Evolutionary conservation across 1,284 basidiomycete genomes (phyloP).

Genomic region (Boletellus deceptivus): DNA sequence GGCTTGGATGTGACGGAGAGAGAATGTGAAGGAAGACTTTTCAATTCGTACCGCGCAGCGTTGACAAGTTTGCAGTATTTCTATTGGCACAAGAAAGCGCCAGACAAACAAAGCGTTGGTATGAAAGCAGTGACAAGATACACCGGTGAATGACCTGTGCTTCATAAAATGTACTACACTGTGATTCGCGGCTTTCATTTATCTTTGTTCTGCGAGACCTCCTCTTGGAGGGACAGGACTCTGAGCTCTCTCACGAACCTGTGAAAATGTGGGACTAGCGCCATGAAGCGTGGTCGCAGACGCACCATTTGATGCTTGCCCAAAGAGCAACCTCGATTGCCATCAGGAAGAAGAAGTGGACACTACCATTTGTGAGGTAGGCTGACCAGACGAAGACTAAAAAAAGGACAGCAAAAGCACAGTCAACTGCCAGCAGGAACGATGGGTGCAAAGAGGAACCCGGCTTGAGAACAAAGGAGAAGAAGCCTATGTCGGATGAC

Average conservation of each 20-base stretch:
- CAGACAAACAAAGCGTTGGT: constrained; percentile 77
- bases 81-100: constrained; percentile 78
- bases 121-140: constrained; percentile 64
- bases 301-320: constrained; percentile 77
- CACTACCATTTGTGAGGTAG: constrained; percentile 55
- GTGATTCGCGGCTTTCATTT: constrained; percentile 16
- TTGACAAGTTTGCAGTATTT: constrained; percentile 59
- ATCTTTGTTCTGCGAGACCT: constrained; percentile 25
- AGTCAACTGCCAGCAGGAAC: constrained; percentile 65
- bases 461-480: constrained; percentile 59
- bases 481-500: constrained; percentile 34
- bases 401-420: constrained; percentile 54
- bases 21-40: constrained; percentile 57
- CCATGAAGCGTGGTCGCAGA: constrained; percentile 1
- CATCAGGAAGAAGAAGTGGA: constrained; percentile 64
- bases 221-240: constrained; percentile 27
- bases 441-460: constrained; percentile 72
- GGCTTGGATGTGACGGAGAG: constrained; percentile 87
- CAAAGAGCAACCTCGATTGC: constrained; percentile 63
- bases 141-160: constrained; percentile 38
- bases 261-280: constrained; percentile 11
- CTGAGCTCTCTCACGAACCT: constrained; percentile 57
- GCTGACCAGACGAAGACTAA: constrained; percentile 56
- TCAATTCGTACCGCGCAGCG: neutral
- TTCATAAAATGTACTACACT: neutral